phyloP scores from a whole-genome alignment of 768 basidiomycete genomes.

The Pleurotus tuoliensis region DNA sequence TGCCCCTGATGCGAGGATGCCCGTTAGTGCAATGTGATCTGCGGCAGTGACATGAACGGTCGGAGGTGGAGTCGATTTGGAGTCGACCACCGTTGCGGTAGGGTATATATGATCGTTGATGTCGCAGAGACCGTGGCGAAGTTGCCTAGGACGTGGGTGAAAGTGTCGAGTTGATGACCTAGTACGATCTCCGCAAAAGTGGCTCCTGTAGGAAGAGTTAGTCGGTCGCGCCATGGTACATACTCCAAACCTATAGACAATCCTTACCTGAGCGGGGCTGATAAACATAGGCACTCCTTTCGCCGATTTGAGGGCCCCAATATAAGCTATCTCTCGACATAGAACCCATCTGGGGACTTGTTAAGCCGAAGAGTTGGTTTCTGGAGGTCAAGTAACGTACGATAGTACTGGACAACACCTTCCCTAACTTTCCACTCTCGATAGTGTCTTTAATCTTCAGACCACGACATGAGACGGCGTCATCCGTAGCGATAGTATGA shows the following conservation, averaged over 20 bases:
- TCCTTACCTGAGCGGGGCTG: background rate
- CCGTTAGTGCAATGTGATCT: constrained; percentile 26
- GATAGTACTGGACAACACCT: constrained; percentile 22
- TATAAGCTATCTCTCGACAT: constrained; percentile 7
- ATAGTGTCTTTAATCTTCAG: constrained; percentile 27
- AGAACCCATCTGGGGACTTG: background rate
- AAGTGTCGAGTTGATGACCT: constrained; percentile 25
- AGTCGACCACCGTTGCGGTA: constrained; percentile 19
- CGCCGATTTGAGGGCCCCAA: constrained; percentile 14
- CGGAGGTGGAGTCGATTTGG: constrained; percentile 18
- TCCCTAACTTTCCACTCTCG: constrained; percentile 25
- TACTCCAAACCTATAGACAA: too few species aligned
- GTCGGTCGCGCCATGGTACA: background rate
- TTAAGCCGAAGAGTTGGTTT: too few species aligned
- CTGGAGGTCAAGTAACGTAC: constrained; percentile 7
- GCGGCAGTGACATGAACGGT: constrained; percentile 12
- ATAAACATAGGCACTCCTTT: constrained; percentile 9
- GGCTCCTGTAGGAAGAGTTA: constrained; percentile 15
- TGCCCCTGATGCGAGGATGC: constrained; percentile 25
- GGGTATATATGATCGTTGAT: constrained; percentile 22
- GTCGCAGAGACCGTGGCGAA: constrained; percentile 25
- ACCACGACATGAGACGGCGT: background rate
- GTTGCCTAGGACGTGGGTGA: constrained; percentile 26
- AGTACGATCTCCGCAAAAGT: constrained; percentile 20
- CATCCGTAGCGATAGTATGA: background rate